Evolutionary conservation across 441 rosid genomes (phyloP).

Genomic region (Populus hybrid): DNA sequence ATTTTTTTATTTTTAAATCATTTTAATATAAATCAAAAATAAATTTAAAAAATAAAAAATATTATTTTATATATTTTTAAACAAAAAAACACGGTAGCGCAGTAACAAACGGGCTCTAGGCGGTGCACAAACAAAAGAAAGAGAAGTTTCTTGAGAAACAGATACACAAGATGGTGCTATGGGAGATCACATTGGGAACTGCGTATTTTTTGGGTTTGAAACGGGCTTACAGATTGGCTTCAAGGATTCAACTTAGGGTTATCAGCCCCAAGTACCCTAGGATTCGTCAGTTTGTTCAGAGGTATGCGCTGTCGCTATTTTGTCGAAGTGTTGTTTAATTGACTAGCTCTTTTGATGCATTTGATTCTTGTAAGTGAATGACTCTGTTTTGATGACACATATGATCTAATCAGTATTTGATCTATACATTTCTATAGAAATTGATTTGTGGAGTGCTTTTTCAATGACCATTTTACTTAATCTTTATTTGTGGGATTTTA

Average conservation of each 20-base stretch:
- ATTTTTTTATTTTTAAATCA: too few relatives aligned
- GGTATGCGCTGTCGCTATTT: slow-evolving; percentile 29
- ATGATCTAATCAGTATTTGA: not conserved
- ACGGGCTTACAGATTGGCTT: slow-evolving; percentile 69
- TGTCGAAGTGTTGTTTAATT: not conserved
- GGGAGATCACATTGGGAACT: slow-evolving; percentile 91
- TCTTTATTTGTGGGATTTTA: not conserved
- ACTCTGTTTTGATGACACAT: not conserved
- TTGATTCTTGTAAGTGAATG: not conserved
- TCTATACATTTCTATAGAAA: not conserved
- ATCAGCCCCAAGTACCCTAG: slow-evolving; percentile 56
- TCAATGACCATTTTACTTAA: not conserved
- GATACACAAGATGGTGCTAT: slow-evolving; percentile 62
- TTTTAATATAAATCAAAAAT: too few relatives aligned
- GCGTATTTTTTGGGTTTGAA: slow-evolving; percentile 86
- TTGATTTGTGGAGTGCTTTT: not conserved
- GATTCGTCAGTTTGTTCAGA: slow-evolving; percentile 55
- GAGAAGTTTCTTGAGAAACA: not conserved
- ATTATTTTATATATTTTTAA: too few relatives aligned
- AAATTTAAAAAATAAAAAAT: too few relatives aligned
- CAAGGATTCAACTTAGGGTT: slow-evolving; percentile 68
- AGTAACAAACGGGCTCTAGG: not conserved
- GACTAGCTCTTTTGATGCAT: not conserved
- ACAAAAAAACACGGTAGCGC: too few relatives aligned
- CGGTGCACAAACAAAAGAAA: not conserved